Base-by-base conservation (phyloP, 495 filamentous ascomycete genomes). In the Talaromyces trachyspermus region DNA sequence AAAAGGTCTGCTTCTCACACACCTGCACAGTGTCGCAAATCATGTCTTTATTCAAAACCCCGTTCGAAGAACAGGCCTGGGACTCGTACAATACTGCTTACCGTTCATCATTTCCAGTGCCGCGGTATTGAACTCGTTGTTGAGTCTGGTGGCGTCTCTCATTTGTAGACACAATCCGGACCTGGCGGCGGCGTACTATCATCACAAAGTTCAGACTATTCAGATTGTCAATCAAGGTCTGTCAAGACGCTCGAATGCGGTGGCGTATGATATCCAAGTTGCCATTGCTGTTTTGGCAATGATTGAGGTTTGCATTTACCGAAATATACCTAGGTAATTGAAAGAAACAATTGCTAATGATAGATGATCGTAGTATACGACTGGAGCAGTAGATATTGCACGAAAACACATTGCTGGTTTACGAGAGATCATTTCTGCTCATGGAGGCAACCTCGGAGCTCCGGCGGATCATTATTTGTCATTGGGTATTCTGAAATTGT, bases 201-300 rank as follows among this genome's bases (percentile, higher is more conserved):
- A 32, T 19, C 42, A 45, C 19, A 45, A 45, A 45, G n/a, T 45
- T 14, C 26, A 32, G 9, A 8, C 42, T 1, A 45, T 45, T 19
- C 42, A 35, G 29, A 29, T 45, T 19, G 42, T 32, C 9, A 45
- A 45, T 32, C 14, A 29, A n/a, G 19, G 6, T 15, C 24, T 45
- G 1, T n/a, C 25, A 12, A 20, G 20, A 2, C 26, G 19, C 14
- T 18, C 25, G 42, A 30, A 29, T 19, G 15, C 23, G 1, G 24
- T 45, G 3, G 24, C 15, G 18, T 29, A 15, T 23, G 42, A 35
- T 30, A n/a, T 35, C 11, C 25, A 30, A 15, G 42, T 35, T 32
- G 26, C 42, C 12, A 45, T 45, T 20, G 42, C 42, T 15, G 2
- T 29, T 32, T 32, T 45, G 29, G 42, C 24, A 6, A 45, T 45